Conservation (phyloP, 2,329 filamentous ascomycete genomes). For the Botrytis paeoniae region DNA sequence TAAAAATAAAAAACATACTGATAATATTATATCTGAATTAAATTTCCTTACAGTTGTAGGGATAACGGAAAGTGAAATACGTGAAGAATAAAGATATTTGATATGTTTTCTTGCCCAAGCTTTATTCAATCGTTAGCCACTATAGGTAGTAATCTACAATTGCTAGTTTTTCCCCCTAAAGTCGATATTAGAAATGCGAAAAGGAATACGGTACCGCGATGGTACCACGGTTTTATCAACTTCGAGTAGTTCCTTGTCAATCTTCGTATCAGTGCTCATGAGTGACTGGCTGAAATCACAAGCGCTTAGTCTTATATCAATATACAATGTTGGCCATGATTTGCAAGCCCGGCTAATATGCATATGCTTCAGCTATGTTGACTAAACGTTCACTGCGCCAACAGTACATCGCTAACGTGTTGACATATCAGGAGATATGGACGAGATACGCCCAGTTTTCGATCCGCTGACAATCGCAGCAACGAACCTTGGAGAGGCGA, state of each 20-base stretch:
- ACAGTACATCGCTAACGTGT: neutral
- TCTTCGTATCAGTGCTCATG: neutral
- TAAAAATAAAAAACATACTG: neutral
- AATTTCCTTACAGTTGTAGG: neutral
- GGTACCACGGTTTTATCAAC: no score
- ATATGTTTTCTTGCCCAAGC: neutral
- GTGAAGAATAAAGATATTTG: neutral
- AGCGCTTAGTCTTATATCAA: neutral
- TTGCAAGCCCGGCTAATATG: neutral
- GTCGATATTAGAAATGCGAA: neutral
- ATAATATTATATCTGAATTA: neutral
- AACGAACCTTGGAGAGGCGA: neutral
- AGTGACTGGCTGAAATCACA: neutral
- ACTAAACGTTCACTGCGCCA: neutral
- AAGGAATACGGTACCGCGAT: neutral
- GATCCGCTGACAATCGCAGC: neutral
- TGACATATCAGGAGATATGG: neutral
- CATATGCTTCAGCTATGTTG: neutral
- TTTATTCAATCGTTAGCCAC: neutral
- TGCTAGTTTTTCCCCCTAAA: neutral
- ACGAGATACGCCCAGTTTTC: neutral
- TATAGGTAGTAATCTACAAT: neutral
- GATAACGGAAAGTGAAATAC: neutral
- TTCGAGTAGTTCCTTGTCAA: neutral
- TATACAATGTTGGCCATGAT: no score